phyloP scores from a whole-genome alignment of 305 asterid genomes.

The Coffea humblotiana region DNA sequence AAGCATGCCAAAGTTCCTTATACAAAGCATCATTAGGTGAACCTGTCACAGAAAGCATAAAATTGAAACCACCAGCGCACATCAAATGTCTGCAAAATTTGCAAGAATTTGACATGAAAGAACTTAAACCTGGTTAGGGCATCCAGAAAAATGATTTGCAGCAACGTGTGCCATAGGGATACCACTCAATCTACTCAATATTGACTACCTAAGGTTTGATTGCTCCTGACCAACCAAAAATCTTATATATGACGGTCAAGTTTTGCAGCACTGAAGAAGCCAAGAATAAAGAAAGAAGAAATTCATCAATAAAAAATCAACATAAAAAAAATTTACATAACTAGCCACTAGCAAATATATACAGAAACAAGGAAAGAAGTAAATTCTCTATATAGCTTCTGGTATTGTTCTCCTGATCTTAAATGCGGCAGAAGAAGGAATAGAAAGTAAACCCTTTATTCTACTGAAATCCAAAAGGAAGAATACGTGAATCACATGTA shows the following conservation, averaged over 20 bases:
- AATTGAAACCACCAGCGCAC: neutral
- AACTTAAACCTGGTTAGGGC: constrained; percentile 55
- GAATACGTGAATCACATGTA: constrained; percentile 5
- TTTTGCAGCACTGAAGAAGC: neutral
- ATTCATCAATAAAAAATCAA: neutral
- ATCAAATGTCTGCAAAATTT: neutral
- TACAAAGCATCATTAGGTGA: constrained; percentile 49
- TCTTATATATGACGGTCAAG: constrained; percentile 12
- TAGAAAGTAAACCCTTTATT: neutral
- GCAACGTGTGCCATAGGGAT: constrained; percentile 59
- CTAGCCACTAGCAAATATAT: neutral
- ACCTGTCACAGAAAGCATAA: constrained; percentile 24
- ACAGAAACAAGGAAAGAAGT: neutral
- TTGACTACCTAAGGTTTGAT: constrained; percentile 9
- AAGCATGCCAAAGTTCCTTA: constrained; percentile 90
- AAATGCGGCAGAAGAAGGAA: constrained; percentile 6
- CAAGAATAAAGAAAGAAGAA: neutral
- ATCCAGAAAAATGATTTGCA: constrained; percentile 50
- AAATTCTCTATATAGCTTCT: neutral
- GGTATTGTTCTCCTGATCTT: neutral
- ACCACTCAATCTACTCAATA: constrained; percentile 28
- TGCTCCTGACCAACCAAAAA: constrained; percentile 26
- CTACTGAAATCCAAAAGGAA: neutral
- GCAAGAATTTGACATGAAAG: constrained; percentile 13
- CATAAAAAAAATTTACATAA: neutral